Percentiles rank a stretch among this genome's conserved stretches.
Conservation (phyloP, 2,329 filamentous ascomycete genomes). For the Fusarium sambucinum region DNA sequence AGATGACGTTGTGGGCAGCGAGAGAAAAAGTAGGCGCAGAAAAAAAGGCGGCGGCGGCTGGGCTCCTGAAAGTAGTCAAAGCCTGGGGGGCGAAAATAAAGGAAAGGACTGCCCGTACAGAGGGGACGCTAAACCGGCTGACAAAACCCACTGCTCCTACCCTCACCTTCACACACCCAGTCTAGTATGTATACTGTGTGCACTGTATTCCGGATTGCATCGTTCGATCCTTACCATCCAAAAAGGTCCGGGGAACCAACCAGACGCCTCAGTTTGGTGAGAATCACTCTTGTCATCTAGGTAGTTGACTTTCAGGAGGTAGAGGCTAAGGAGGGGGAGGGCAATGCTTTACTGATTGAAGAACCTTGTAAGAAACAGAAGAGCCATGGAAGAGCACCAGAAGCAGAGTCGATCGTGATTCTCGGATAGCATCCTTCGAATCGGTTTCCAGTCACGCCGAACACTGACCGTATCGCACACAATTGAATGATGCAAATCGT, state of each 20-base stretch:
- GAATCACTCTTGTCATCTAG: conserved; percentile 21
- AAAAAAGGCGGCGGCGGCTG: conserved; percentile 52
- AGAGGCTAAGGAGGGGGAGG: neutral
- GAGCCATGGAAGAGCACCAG: conserved; percentile 20
- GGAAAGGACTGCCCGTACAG: conserved; percentile 27
- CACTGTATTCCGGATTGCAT: conserved; percentile 45
- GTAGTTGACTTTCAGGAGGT: conserved; percentile 9
- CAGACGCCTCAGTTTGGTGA: conserved; percentile 8
- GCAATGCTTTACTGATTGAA: conserved; percentile 19
- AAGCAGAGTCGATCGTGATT: conserved; percentile 31
- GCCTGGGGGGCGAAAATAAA: conserved; percentile 37
- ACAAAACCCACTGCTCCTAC: conserved; percentile 33
- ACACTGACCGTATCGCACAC: neutral
- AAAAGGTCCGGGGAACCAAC: conserved; percentile 34
- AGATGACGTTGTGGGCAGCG: conserved; percentile 61
- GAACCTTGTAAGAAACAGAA: conserved; percentile 25
- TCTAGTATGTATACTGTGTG: conserved; percentile 14
- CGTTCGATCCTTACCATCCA: conserved; percentile 45
- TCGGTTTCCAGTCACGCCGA: conserved; percentile 22
- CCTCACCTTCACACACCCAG: neutral
- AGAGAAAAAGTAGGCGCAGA: conserved; percentile 53
- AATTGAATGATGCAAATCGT: neutral
- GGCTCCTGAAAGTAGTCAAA: conserved; percentile 47
- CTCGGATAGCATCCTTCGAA: conserved; percentile 11
- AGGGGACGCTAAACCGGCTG: conserved; percentile 34